phyloP scores from a whole-genome alignment of 345 rosid species.

The Aethionema arabicum region DNA sequence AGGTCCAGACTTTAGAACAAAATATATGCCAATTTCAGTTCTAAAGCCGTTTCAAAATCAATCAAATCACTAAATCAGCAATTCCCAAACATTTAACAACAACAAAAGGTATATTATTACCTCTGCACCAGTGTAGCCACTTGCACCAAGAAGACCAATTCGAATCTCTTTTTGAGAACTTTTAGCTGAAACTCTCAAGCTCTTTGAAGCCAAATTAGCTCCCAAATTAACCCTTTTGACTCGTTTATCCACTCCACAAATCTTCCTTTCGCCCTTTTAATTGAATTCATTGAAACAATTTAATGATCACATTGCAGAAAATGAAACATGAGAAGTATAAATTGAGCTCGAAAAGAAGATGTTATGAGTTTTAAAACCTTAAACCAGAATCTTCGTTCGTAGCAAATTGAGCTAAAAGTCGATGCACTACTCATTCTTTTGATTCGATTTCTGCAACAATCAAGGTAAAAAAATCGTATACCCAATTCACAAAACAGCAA shows the following conservation, averaged over 20 bases:
- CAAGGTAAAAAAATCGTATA: neutral
- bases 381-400: constrained; percentile 37
- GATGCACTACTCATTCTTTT: constrained; percentile 30
- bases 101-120: constrained; percentile 30
- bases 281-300: neutral
- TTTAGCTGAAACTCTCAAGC: constrained; percentile 40
- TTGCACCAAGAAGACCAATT: constrained; percentile 92
- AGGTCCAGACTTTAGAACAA: neutral
- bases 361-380: constrained; percentile 2
- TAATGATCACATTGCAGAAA: neutral
- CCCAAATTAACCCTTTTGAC: constrained; percentile 35
- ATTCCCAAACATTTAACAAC: constrained; percentile 17
- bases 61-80: neutral
- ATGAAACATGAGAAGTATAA: neutral
- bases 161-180: constrained; percentile 54
- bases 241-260: constrained; percentile 32
- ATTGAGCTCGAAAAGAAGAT: neutral
- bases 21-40: neutral
- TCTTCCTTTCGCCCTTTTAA: constrained; percentile 38
- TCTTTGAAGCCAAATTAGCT: constrained; percentile 38
- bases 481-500: constrained; percentile 4
- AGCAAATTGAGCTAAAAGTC: constrained; percentile 26
- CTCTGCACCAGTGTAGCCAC: constrained; percentile 99
- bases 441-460: constrained; percentile 16
- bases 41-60: neutral